Conservation (phyloP, 208 protist species). For the Wallacemonas sp. region DNA sequence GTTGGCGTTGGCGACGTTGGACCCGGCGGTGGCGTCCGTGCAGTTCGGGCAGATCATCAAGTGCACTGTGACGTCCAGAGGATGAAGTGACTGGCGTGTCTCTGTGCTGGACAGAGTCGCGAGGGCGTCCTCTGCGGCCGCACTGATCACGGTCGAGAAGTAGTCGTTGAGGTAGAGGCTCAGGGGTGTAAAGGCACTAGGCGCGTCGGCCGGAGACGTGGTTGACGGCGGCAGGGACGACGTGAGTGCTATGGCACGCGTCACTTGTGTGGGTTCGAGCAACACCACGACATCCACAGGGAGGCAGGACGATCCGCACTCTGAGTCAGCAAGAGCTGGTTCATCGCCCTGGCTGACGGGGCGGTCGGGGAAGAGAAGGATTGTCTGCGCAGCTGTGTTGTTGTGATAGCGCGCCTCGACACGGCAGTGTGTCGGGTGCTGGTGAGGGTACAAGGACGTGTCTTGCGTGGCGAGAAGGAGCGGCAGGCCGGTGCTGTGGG, state of each 20-base stretch:
- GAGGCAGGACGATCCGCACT: neutral
- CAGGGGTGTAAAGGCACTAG: neutral
- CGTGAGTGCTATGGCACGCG: too few relatives aligned
- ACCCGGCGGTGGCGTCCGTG: neutral
- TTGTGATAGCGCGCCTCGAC: neutral
- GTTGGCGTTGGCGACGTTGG: constrained; percentile 9
- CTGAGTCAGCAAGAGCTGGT: too few relatives aligned
- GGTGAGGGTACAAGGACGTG: neutral
- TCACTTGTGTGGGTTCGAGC: neutral
- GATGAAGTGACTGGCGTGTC: neutral
- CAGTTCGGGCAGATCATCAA: constrained; percentile 4
- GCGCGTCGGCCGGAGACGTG: neutral
- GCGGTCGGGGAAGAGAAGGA: neutral
- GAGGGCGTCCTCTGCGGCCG: neutral
- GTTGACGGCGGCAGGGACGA: neutral
- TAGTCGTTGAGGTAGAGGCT: constrained; percentile 1
- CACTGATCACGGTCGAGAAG: neutral
- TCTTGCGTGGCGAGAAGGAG: neutral
- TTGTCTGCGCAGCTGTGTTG: constrained; percentile 5
- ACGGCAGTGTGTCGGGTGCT: neutral
- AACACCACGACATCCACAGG: constrained; percentile 2
- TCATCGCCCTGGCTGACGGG: too few relatives aligned
- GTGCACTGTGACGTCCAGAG: neutral
- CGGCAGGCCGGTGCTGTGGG: neutral
- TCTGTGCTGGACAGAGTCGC: neutral